phyloP scores from a whole-genome alignment of 331 rosid genomes.

The Pyracantha coccinea region DNA sequence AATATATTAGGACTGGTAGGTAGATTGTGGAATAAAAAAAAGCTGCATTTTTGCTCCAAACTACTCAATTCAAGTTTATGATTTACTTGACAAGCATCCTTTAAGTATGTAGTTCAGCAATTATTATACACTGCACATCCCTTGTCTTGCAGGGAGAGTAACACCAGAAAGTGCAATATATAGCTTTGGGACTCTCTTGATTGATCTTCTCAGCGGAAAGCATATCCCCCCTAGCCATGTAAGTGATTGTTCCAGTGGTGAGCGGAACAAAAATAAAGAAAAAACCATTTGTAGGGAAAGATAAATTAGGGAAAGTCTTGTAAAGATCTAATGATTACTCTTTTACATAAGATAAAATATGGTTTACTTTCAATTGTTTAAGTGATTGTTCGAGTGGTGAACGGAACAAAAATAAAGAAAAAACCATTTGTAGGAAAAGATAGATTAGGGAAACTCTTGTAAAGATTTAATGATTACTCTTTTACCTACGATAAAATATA shows the following conservation, averaged over 20 bases:
- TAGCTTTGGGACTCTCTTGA: slow-evolving; percentile 81
- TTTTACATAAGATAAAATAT: not conserved
- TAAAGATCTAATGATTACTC: too few relatives aligned
- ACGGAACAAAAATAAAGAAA: not conserved
- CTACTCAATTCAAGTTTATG: slow-evolving; percentile 1
- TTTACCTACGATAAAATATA: not conserved
- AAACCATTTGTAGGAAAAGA: not conserved
- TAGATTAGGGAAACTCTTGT: not conserved
- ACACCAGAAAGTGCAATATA: slow-evolving; percentile 77
- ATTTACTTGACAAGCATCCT: not conserved
- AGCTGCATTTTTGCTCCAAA: not conserved
- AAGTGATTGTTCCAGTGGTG: slow-evolving; percentile 21
- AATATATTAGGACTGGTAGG: slow-evolving; percentile 79
- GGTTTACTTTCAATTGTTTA: slow-evolving; percentile 3
- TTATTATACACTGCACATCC: not conserved
- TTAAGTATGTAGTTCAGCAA: not conserved
- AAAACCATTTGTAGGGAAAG: not conserved
- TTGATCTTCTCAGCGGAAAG: slow-evolving; percentile 82
- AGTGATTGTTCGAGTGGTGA: slow-evolving; percentile 20
- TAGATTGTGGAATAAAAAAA: not conserved
- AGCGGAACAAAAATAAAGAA: not conserved
- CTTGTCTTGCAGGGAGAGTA: slow-evolving; percentile 57
- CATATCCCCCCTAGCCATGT: slow-evolving; percentile 89
- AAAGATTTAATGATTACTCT: not conserved
- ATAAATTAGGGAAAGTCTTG: not conserved